Conservation (phyloP, 768 basidiomycete species). For the Inosperma sp. region DNA sequence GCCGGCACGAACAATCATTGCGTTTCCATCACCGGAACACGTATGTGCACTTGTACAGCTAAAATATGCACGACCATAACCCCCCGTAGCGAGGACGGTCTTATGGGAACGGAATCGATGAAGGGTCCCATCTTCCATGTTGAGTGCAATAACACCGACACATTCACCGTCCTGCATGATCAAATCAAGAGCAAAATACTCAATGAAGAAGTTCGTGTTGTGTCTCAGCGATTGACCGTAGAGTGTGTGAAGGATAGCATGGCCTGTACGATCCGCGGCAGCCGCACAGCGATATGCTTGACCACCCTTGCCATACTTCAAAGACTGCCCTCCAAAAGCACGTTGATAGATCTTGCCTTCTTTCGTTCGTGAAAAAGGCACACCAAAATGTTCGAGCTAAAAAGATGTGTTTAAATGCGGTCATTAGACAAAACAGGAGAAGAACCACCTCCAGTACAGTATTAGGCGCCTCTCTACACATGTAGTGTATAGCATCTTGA, state of each 20-base stretch:
- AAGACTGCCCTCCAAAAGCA: conserved; percentile 96
- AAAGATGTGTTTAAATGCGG: conserved; percentile 5
- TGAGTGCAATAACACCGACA: conserved; percentile 97
- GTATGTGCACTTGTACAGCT: conserved; percentile 99
- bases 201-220: conserved; percentile 99
- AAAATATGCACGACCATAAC: conserved; percentile 97
- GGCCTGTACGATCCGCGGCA: conserved; percentile 97
- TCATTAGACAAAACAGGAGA: neutral
- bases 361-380: conserved; percentile 96
- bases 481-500: conserved; percentile 99
- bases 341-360: conserved; percentile 99
- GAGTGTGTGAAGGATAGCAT: conserved; percentile 96
- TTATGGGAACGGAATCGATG: conserved; percentile 98
- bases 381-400: conserved; percentile 96
- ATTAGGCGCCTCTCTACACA: conserved; percentile 95
- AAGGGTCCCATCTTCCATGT: conserved; percentile 99
- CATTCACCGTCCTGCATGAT: conserved; percentile 99
- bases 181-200: conserved; percentile 98
- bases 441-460: conserved; percentile 80
- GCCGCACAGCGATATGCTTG: conserved; percentile 99
- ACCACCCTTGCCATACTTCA: conserved; percentile 96
- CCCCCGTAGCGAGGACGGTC: conserved; percentile 97
- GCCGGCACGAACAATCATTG: conserved; percentile 96
- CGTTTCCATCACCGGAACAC: conserved; percentile 98
- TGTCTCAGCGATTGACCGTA: conserved; percentile 99